Evolutionary conservation across 2,329 filamentous ascomycete species (phyloP).

Genomic region (Colletotrichum tabaci): DNA sequence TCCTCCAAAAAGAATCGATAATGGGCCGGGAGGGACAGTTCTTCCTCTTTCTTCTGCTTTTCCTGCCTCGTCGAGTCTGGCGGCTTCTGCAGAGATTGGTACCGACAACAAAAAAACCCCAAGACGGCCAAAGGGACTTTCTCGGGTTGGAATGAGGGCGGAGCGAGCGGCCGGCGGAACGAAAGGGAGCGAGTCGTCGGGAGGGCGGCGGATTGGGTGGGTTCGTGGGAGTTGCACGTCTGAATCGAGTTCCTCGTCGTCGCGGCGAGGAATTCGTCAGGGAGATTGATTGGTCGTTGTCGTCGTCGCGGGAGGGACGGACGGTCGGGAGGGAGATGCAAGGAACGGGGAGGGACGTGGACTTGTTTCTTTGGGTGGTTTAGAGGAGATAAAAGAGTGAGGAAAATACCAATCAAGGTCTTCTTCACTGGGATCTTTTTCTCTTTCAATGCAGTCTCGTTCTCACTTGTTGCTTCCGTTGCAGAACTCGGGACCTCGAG

Average conservation of each 20-base stretch:
- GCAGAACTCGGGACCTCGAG: constrained; percentile 40
- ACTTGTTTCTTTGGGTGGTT: background rate
- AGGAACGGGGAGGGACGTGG: constrained; percentile 31
- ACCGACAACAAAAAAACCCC: constrained; percentile 43
- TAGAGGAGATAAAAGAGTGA: constrained; percentile 38
- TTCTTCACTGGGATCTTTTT: constrained; percentile 44
- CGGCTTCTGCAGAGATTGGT: background rate
- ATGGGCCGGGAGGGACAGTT: background rate
- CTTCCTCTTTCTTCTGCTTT: background rate
- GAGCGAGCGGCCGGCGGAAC: constrained; percentile 43
- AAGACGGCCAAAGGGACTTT: constrained; percentile 32
- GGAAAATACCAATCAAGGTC: constrained; percentile 59
- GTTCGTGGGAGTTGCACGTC: constrained; percentile 45
- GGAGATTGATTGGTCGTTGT: constrained; percentile 26
- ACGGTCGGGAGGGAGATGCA: constrained; percentile 38
- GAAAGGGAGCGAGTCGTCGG: constrained; percentile 55
- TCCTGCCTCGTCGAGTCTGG: constrained; percentile 9
- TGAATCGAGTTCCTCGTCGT: constrained; percentile 59
- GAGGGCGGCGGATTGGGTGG: constrained; percentile 44
- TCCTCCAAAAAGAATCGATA: background rate
- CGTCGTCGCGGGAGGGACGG: constrained; percentile 30
- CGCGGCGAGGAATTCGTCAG: constrained; percentile 59
- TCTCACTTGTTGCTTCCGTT: constrained; percentile 33
- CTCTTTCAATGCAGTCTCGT: constrained; percentile 48
- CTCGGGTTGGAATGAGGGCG: constrained; percentile 41